Conservation (phyloP, 352 stramenopile genomes). For the Globisporangium middletonii region DNA sequence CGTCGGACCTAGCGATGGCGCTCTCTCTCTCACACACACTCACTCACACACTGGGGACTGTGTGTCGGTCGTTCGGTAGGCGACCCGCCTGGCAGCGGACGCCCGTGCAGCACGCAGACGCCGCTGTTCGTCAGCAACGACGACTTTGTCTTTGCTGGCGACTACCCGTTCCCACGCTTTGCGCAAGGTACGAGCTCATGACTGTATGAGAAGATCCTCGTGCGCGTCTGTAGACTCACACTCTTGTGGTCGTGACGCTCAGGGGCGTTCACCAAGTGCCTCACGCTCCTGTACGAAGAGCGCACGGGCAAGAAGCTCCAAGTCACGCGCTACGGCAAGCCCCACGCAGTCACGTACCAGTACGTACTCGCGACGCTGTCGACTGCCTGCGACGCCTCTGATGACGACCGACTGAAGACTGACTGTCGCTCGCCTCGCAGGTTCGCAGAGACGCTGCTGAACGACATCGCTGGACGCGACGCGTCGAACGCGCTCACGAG, state of each 20-base stretch:
- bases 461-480: conserved; percentile 37
- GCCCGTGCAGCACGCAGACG: conserved; percentile 46
- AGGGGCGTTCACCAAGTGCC: conserved; percentile 72
- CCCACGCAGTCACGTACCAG: conserved; percentile 79
- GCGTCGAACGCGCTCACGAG: conserved; percentile 32
- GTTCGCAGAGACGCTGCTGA: conserved; percentile 63
- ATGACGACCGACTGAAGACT: neutral
- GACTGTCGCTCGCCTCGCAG: conserved; percentile 16
- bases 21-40: neutral
- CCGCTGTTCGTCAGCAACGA: conserved; percentile 83
- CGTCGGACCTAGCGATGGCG: neutral
- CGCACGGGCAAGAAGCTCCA: conserved; percentile 55
- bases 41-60: neutral
- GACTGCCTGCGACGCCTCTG: too few relatives aligned
- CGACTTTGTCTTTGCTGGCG: conserved; percentile 85
- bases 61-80: conserved; percentile 16
- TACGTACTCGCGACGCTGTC: conserved; percentile 18
- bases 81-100: conserved; percentile 57
- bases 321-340: conserved; percentile 82
- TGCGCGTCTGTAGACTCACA: conserved; percentile 3
- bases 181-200: conserved; percentile 42
- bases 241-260: neutral
- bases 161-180: conserved; percentile 78
- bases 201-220: too few relatives aligned
- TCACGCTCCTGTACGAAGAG: conserved; percentile 71